A percentile compares a stretch with the other conserved stretches of the same genome.
Conservation (phyloP, 352 stramenopile genomes). For the Aphanomyces cochlioides region DNA sequence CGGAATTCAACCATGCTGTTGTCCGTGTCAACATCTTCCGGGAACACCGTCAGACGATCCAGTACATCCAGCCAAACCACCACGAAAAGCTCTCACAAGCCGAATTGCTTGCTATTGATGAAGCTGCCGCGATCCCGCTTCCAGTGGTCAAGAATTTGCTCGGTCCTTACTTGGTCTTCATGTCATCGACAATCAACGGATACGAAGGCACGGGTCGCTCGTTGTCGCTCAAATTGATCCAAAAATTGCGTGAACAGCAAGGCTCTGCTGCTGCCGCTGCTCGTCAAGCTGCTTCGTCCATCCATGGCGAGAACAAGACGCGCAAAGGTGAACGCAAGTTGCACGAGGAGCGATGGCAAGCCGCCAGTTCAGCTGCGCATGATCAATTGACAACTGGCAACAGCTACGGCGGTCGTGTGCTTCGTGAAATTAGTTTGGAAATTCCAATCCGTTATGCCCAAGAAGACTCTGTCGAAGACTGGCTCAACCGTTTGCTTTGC, state of each 20-base stretch:
- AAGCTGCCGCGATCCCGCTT: slow-evolving; percentile 99
- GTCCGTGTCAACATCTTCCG: slow-evolving; percentile 97
- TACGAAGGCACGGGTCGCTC: slow-evolving; percentile 99
- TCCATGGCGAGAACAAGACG: slow-evolving; percentile 86
- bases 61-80: slow-evolving; percentile 95
- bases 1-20: slow-evolving; percentile 82
- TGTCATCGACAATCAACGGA: slow-evolving; percentile 99
- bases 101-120: slow-evolving; percentile 98
- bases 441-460: slow-evolving; percentile 97
- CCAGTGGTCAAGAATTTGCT: slow-evolving; percentile 96
- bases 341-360: slow-evolving; percentile 95
- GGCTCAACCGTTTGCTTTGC: slow-evolving; percentile 97
- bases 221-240: slow-evolving; percentile 98
- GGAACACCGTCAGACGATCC: slow-evolving; percentile 95
- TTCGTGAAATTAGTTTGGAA: slow-evolving; percentile 94
- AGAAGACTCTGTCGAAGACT: slow-evolving; percentile 95
- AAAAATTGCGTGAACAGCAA: slow-evolving; percentile 95
- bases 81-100: slow-evolving; percentile 96
- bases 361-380: slow-evolving; percentile 83
- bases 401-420: slow-evolving; percentile 56
- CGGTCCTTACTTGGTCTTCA: slow-evolving; percentile 96
- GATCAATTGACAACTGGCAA: slow-evolving; percentile 36
- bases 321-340: slow-evolving; percentile 96
- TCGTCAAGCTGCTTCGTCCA: slow-evolving; percentile 49
- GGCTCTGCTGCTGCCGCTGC: slow-evolving; percentile 62